A percentile compares a stretch with the other conserved stretches of the same genome.
Conservation (phyloP, 2,329 filamentous ascomycete species). For the Fusarium xyrophilum region DNA sequence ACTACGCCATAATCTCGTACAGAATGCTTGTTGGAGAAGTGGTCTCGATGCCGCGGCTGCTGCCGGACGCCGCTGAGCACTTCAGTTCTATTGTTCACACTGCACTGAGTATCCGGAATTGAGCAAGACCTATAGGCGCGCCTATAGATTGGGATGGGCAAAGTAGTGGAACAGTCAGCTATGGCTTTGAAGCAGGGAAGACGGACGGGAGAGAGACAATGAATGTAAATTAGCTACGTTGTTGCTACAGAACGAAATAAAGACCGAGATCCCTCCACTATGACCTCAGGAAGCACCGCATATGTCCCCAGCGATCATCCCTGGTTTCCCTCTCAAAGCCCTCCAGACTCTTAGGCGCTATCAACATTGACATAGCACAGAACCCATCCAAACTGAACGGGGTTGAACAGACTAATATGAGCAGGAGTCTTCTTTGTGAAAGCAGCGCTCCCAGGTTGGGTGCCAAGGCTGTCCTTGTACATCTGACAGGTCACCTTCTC, state of each 20-base stretch:
- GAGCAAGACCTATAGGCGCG: no score
- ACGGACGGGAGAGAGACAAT: no score
- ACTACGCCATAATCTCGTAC: not conserved
- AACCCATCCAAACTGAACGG: not conserved
- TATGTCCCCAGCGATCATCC: not conserved
- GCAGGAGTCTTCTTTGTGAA: slow-evolving; percentile 14
- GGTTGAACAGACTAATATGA: not conserved
- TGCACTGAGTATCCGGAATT: not conserved
- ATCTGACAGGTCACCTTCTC: slow-evolving; percentile 26
- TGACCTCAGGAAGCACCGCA: no score
- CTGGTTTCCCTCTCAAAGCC: not conserved
- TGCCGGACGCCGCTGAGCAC: not conserved
- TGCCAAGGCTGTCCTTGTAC: slow-evolving; percentile 31
- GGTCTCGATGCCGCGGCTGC: not conserved
- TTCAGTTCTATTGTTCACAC: not conserved
- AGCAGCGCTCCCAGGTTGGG: slow-evolving; percentile 19
- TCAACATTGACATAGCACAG: not conserved
- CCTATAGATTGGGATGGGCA: no score
- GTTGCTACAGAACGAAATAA: not conserved
- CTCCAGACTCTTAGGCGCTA: not conserved
- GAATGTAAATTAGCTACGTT: not conserved
- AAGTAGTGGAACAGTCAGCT: not conserved
- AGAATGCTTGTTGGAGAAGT: slow-evolving; percentile 1
- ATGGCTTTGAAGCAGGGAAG: no score
- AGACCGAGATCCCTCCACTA: no score